These are phyloP conservation scores for Fusarium coicis DNA, from an alignment of 2,329 filamentous ascomycete species.

Conservation along the genomic window DNA sequence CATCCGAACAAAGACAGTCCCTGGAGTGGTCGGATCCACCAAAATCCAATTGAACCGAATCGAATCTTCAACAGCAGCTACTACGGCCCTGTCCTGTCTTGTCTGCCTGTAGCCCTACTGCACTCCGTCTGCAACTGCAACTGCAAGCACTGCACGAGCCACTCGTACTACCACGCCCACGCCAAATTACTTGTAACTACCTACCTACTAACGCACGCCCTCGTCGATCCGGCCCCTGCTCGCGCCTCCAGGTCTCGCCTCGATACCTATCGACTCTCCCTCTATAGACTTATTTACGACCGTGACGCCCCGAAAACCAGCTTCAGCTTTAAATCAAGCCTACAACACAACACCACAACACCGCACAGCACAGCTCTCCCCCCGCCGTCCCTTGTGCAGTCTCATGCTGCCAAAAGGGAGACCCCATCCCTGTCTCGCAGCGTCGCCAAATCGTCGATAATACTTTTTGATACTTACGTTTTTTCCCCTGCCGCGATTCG, in stretches of 20 bases:
- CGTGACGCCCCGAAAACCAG: slow-evolving; percentile 13
- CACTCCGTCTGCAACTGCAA: slow-evolving; percentile 1
- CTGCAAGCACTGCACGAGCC: slow-evolving; percentile 4
- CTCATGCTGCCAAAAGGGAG: slow-evolving; percentile 25
- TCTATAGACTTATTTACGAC: slow-evolving; percentile 1
- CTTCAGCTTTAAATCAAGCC: slow-evolving; percentile 27
- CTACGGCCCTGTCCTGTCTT: background rate
- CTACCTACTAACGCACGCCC: background rate
- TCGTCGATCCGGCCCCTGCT: slow-evolving; percentile 26
- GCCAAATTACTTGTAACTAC: background rate
- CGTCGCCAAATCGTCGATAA: slow-evolving; percentile 36
- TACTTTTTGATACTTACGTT: background rate
- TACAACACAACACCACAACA: slow-evolving; percentile 5
- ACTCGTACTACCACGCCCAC: slow-evolving; percentile 6
- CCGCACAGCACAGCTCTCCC: background rate
- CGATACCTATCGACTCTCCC: slow-evolving; percentile 2
- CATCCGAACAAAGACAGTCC: slow-evolving; percentile 28
- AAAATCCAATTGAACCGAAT: slow-evolving; percentile 18
- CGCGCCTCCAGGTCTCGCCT: slow-evolving; percentile 9
- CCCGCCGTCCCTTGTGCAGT: slow-evolving; percentile 12
- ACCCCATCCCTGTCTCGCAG: slow-evolving; percentile 26
- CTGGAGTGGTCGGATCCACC: slow-evolving; percentile 10
- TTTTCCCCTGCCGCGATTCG: slow-evolving; percentile 28
- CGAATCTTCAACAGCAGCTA: slow-evolving; percentile 30
- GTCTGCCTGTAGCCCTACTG: slow-evolving; percentile 14